Percentiles rank a stretch among this genome's conserved stretches.
Evolutionary conservation across 768 basidiomycete species (phyloP).

Genomic region (Antrodiella citrinella): DNA sequence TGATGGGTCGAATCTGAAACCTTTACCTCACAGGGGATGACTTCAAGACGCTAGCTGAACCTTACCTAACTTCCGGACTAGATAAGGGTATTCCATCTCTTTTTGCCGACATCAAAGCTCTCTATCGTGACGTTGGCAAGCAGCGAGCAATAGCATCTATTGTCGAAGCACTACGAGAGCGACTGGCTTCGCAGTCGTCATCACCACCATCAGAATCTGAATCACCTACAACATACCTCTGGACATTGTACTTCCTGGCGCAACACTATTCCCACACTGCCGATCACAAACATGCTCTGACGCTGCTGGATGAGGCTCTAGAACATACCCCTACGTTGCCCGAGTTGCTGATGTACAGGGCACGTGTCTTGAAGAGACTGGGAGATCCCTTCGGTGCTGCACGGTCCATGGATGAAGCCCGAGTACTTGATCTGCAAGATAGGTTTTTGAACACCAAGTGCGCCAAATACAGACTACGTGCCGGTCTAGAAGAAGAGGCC

Average conservation of each 20-base stretch:
- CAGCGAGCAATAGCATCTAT: constrained; percentile 61
- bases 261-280: constrained; percentile 75
- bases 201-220: constrained; percentile 7
- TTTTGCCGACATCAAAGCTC: constrained; percentile 84
- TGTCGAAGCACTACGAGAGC: constrained; percentile 41
- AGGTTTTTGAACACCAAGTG: constrained; percentile 91
- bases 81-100: constrained; percentile 87
- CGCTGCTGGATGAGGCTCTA: constrained; percentile 57
- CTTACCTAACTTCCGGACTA: constrained; percentile 65
- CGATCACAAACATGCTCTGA: constrained; percentile 41
- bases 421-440: constrained; percentile 86
- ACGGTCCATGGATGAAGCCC: constrained; percentile 67
- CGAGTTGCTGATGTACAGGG: constrained; percentile 78
- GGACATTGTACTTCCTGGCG: constrained; percentile 93
- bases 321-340: constrained; percentile 90
- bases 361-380: constrained; percentile 76
- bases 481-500: constrained; percentile 74
- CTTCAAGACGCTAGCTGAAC: constrained; percentile 55
- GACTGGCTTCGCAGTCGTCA: constrained; percentile 25
- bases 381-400: constrained; percentile 79
- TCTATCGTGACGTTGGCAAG: constrained; percentile 65
- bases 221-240: constrained; percentile 75
- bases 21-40: constrained; percentile 38
- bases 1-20: neutral
- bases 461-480: constrained; percentile 84